phyloP scores from a whole-genome alignment of 306 rosid genomes.

The Hylodesmum podocarpum region DNA sequence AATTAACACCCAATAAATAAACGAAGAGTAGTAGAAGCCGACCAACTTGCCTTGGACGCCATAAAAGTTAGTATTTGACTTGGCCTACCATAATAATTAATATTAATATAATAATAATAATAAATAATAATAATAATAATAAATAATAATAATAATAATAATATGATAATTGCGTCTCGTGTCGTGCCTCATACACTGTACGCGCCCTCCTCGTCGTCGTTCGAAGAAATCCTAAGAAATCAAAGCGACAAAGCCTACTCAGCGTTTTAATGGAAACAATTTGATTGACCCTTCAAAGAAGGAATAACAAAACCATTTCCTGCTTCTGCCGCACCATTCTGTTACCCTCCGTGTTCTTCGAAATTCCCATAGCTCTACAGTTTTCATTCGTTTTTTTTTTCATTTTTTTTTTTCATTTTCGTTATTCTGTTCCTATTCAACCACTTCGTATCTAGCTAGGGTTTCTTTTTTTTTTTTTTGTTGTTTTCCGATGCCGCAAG shows the following conservation, averaged over 20 bases:
- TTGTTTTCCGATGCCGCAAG: conserved; percentile 73
- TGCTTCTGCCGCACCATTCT: not conserved
- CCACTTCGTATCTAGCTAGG: conserved; percentile 12
- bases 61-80: not conserved
- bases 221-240: not conserved
- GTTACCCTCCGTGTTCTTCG: not conserved
- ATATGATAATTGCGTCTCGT: not conserved
- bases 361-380: not conserved
- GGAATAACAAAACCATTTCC: not conserved
- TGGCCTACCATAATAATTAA: not conserved
- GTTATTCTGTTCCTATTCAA: not conserved
- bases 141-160: not conserved
- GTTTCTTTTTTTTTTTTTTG: no score
- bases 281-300: not conserved
- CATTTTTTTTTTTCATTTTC: not conserved
- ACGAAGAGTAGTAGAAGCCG: not conserved
- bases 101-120: not conserved
- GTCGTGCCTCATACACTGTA: not conserved
- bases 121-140: no score
- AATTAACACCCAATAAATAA: not conserved
- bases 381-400: not conserved
- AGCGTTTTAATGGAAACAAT: not conserved
- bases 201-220: not conserved
- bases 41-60: not conserved
- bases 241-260: not conserved